Base-by-base conservation (phyloP, 2,329 filamentous ascomycete genomes). In the Coniella lustricola region DNA sequence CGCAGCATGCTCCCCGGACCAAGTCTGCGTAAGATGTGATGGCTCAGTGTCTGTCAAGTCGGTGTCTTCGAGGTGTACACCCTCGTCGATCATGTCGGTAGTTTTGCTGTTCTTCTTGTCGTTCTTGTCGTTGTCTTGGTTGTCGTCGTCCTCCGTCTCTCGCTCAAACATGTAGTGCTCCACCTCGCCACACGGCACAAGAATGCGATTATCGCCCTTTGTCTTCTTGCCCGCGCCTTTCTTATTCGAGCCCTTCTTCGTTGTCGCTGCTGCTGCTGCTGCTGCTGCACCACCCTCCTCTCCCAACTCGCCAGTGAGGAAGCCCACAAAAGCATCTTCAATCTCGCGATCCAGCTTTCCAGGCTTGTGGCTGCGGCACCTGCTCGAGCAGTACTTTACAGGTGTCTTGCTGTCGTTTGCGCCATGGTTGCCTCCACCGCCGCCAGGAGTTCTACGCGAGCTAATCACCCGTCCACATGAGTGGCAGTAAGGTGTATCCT, bases 391-490 rank as follows among this genome's bases (percentile, higher is more conserved):
- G 64, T 80, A 82, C 53, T 78, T 80, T 29, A 70, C 49, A 2
- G 35, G 16, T 7, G 25, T 40, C 36, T 40, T 46, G 25, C 35
- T 17, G 14, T 48, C 49, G 8, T 37, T 22, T 3, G 35, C 12
- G 3, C 35, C 10, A 10, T 10, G 5, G 25, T 10, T 10, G 25
- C 25, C 25, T 29, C 25, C 25, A 5, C 25, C 25, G 10, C 25
- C 37, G 8, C 31, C 29, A 8, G 50, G 37, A 10, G 62, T 55
- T 39, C 58, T 62, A 22, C 63, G 59, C 7, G 57, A 60, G 54
- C 72, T 70, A 34, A 80, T 79, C 2, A 77, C 69, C 35, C 77
- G 67, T 1, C 79, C 77, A 54, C 77, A 82, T 12, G 73, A 72
- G 52, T 73, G 71, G 55, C 77, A 81, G 59, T 81, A 81, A 1